Conservation (phyloP, 2,329 filamentous ascomycete species). For the Drechslerella stenobrocha region DNA sequence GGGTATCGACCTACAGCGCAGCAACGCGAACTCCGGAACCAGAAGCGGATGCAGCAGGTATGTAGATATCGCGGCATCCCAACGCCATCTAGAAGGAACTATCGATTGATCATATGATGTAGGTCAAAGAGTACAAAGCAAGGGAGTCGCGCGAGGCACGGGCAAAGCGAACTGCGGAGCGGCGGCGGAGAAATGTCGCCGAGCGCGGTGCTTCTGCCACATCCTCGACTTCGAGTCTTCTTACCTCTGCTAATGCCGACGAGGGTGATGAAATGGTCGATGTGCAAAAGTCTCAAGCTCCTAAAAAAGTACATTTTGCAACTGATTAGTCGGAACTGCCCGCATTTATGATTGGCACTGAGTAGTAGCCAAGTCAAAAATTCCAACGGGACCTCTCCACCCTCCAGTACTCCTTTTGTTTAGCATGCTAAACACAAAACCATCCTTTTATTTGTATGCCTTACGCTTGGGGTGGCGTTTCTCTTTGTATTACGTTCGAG, state of each 20-base stretch:
- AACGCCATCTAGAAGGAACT: background rate
- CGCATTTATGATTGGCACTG: no score
- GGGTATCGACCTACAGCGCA: constrained; percentile 50
- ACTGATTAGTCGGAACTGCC: constrained; percentile 9
- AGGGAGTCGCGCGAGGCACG: constrained; percentile 51
- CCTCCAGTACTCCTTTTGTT: no score
- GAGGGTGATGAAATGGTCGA: constrained; percentile 47
- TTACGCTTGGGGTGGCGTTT: no score
- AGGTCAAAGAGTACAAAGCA: constrained; percentile 52
- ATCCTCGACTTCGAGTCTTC: constrained; percentile 26
- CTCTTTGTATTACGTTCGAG: no score
- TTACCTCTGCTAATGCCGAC: constrained; percentile 11
- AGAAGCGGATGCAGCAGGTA: constrained; percentile 52
- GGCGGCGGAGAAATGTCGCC: constrained; percentile 50
- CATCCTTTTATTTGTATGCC: no score
- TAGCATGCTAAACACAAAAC: no score
- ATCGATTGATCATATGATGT: constrained; percentile 4
- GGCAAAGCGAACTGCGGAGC: constrained; percentile 50
- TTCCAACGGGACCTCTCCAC: no score
- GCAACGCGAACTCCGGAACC: constrained; percentile 50
- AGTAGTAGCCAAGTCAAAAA: no score
- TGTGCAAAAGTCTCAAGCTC: constrained; percentile 23
- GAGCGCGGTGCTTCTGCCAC: constrained; percentile 32
- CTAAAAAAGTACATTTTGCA: constrained; percentile 49
- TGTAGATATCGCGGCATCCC: background rate